Evolutionary conservation across 192 early-diverging fungal genomes (phyloP).

Genomic region (Linnemannia schmuckeri): DNA sequence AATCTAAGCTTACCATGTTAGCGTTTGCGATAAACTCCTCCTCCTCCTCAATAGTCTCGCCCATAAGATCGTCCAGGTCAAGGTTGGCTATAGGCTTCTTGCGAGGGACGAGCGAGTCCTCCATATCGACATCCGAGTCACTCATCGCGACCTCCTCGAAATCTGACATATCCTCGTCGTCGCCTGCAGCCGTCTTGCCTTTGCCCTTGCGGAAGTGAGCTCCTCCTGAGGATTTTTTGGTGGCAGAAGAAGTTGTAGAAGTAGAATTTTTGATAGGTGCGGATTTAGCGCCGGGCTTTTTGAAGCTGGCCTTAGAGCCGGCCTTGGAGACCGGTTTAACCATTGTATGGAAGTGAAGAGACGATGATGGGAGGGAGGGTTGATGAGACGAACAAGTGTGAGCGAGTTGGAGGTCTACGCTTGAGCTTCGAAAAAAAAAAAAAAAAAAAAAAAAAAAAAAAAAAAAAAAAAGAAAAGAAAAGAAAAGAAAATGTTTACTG

Average conservation of each 20-base stretch:
- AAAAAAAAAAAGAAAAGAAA: background rate
- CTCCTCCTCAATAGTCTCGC: slow-evolving; percentile 42
- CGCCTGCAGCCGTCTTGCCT: slow-evolving; percentile 29
- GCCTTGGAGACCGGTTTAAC: slow-evolving; percentile 15
- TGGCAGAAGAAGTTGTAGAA: background rate
- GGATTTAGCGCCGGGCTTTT: background rate
- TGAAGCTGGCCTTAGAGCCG: background rate
- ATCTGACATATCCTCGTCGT: slow-evolving; percentile 48
- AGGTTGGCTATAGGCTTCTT: slow-evolving; percentile 38
- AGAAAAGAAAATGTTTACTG: background rate
- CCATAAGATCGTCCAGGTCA: slow-evolving; percentile 54
- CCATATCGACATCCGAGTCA: slow-evolving; percentile 55
- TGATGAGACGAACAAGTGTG: background rate
- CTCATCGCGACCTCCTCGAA: slow-evolving; percentile 58
- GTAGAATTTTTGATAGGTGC: background rate
- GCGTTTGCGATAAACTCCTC: slow-evolving; percentile 51
- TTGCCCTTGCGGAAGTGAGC: slow-evolving; percentile 42
- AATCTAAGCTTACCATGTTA: slow-evolving; percentile 30
- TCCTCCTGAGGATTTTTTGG: slow-evolving; percentile 11
- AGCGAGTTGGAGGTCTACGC: background rate
- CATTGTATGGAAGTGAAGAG: background rate
- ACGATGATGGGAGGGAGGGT: background rate
- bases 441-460: background rate
- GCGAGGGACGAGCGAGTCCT: slow-evolving; percentile 43
- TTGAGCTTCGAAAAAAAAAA: background rate